Evolutionary conservation across 2,329 filamentous ascomycete genomes (phyloP).

Genomic region (Teratosphaeria epicoccoides): DNA sequence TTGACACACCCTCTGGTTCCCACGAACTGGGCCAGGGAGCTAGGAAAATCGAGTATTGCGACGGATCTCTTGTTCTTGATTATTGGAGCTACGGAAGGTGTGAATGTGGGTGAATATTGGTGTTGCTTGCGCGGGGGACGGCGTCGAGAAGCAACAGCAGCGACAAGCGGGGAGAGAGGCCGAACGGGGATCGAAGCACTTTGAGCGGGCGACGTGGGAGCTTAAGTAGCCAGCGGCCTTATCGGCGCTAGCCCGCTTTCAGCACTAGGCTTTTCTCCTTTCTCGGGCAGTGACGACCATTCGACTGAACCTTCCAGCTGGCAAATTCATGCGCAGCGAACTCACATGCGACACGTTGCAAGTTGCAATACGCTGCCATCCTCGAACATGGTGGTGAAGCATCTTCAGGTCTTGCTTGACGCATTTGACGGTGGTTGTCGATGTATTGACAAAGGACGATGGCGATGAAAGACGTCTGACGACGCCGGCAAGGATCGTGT

Average conservation of each 20-base stretch:
- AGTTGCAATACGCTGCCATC: neutral
- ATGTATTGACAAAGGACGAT: neutral
- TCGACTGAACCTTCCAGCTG: neutral
- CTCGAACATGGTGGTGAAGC: neutral
- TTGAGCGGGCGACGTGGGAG: neutral
- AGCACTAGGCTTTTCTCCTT: neutral
- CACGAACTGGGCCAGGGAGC: neutral
- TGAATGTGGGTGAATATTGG: neutral
- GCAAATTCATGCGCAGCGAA: neutral
- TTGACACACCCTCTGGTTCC: neutral
- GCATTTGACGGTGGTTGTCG: neutral
- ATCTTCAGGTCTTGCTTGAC: neutral
- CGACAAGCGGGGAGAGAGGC: neutral
- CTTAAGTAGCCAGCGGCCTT: neutral
- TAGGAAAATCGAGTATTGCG: neutral
- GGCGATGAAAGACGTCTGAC: neutral
- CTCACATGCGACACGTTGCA: neutral
- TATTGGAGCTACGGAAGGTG: constrained; percentile 2
- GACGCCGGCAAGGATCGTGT: neutral
- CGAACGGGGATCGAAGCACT: neutral
- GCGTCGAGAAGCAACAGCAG: neutral
- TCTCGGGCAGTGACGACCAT: neutral
- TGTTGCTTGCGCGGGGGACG: neutral
- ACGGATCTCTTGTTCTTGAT: neutral
- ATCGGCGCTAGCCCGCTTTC: neutral